Evolutionary conservation across 106 monocot genomes (phyloP), one percentile per base, ranked within the genome.

Genomic region (Chionographis japonica): DNA sequence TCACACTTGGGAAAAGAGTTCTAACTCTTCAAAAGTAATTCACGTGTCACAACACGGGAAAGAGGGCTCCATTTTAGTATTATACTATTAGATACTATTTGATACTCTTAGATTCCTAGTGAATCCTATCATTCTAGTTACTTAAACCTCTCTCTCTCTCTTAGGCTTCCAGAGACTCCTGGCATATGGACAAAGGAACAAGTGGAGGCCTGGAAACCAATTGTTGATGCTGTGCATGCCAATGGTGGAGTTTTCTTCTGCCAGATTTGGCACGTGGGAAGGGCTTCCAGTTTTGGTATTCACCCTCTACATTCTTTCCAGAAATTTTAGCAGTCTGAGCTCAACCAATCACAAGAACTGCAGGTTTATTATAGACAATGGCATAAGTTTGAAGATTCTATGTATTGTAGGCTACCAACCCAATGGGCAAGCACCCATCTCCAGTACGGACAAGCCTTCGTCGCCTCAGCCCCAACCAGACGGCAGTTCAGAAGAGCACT

Each of bases 401-500:
- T 27, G 27, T 27, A 27, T 27, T 67, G 15, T 66, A 85, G 85
- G 53, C 55, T 81, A 53, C 59, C 86, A 86, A 60, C 86, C 86
- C 4, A 86, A 83, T 70, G 82, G 77, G 13, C 74, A 83, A 56
- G 75, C 81, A 37, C 81, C 81, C 5, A 62, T 81, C 54, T 81
- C 81, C 0, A 71, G 75, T 41, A 81, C 69, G 3, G 75, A 75
- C 53, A 71, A 58, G 55, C 59, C 40, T 15, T 36, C 76, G 37
- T 52, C 54, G 7, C 71, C 75, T 37, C 56, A 74, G 52, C 19
- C 39, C 40, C 69, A 56, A 36, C 50, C 12, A 17, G 67, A 81
- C 50, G 81, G 41, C 37, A 18, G 41, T 0, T 63, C 46, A 8
- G 58, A 5, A 3, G 64, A 74, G 2, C 65, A 65, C 54, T 65